Base-by-base conservation (phyloP, 2,329 filamentous ascomycete genomes). In the Nigrospora sphaerica region DNA sequence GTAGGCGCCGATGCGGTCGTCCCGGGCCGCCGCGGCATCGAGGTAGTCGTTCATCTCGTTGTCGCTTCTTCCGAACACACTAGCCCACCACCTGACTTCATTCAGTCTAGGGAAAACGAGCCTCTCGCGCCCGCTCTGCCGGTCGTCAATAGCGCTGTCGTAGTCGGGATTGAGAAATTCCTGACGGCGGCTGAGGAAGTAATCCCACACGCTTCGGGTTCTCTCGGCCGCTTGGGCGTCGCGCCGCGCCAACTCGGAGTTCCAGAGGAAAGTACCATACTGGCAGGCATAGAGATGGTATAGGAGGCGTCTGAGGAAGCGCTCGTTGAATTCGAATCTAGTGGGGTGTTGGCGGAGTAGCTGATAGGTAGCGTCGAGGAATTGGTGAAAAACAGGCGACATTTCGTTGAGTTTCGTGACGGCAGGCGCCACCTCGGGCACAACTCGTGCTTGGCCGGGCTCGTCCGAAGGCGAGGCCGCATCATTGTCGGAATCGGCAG, bases 281-380 rank as follows among this genome's bases (percentile, higher is more conserved):
- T 98, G 93, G 54, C 91, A 95, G 1, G 92, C 92, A 62, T 97
- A 92, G 2, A 95, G 77, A 62, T 98, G 93, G 61, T 97, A 98
- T 2, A 97, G 74, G 3, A 98, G 72, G 17, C 93, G 82, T 23
- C 89, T 80, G 7, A 98, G 71, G 64, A 98, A 97, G 5, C 92
- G 83, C 63, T 97, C 93, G 55, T 95, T 97, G 67, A 90, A 98
- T 63, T 98, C 92, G 61, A 98, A 98, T 0, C 91, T 85, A 7
- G 81, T 86, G 1, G 90, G 90, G 57, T 92, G 75, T 62, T 97
- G 93, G 50, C 87, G 77, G 19, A 95, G 70, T 28, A 98, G 74
- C 63, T 98, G 93, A 62, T 93, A 97, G 1, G 88, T 89, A 34
- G 89, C 90, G 60, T 97, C 93, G 11, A 98, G 78, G 66, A 97